These are phyloP conservation scores for Rosa lucieae DNA, from an alignment of 306 rosid species.

Conservation along the genomic window DNA sequence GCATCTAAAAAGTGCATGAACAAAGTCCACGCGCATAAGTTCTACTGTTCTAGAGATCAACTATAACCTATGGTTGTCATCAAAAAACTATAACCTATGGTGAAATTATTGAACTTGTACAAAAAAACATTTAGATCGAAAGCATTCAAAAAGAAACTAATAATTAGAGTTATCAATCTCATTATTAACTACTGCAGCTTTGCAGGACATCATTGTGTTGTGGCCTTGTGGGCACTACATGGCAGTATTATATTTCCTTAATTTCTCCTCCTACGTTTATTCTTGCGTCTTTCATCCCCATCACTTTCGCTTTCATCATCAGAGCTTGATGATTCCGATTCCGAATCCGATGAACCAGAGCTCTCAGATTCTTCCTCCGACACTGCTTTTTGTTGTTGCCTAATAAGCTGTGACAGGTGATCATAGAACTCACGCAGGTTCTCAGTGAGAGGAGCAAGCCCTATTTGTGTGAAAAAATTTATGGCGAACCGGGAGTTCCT, in stretches of 20 bases:
- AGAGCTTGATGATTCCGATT: not conserved
- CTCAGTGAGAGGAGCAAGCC: slow-evolving; percentile 80
- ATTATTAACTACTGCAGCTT: no score
- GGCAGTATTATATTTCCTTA: no score
- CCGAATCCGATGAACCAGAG: not conserved
- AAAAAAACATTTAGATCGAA: no score
- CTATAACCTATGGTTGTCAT: no score
- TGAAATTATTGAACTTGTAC: no score
- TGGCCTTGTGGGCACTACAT: no score
- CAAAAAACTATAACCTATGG: no score
- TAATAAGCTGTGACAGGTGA: slow-evolving; percentile 75
- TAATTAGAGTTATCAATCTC: no score
- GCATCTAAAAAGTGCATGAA: no score
- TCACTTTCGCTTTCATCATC: not conserved
- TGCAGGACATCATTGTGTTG: no score
- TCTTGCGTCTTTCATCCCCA: not conserved
- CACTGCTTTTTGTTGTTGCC: slow-evolving; percentile 64
- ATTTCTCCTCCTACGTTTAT: not conserved
- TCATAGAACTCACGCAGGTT: slow-evolving; percentile 70
- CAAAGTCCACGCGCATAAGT: no score
- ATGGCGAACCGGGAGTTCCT: slow-evolving; percentile 70
- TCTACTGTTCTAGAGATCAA: no score
- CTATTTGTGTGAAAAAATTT: slow-evolving; percentile 80
- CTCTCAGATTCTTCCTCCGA: slow-evolving; percentile 16
- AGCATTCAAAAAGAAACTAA: not conserved